Evolutionary conservation across 257 asterid genomes (phyloP).

Genomic region (Gardenia jasminoides): DNA sequence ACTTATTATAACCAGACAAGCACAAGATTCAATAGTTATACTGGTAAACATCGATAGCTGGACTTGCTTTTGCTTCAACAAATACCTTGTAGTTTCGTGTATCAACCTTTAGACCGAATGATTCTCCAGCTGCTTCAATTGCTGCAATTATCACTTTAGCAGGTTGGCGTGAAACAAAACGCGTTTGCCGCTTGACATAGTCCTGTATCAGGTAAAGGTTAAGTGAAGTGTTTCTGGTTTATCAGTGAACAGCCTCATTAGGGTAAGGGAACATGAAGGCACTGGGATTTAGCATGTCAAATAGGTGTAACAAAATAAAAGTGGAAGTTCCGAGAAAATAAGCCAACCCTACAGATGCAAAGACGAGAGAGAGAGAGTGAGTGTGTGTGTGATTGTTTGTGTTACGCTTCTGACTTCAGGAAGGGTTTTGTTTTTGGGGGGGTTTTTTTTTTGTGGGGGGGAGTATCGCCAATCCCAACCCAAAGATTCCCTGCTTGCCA

Average conservation of each 20-base stretch:
- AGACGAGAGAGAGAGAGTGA: neutral
- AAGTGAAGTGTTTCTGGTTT: neutral
- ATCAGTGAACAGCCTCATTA: neutral
- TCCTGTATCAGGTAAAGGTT: slow-evolving; percentile 48
- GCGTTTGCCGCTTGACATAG: slow-evolving; percentile 82
- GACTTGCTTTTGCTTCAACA: neutral
- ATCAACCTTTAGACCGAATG: slow-evolving; percentile 81
- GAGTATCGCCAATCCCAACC: neutral
- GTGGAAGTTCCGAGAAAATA: neutral
- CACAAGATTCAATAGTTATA: neutral
- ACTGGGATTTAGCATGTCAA: neutral
- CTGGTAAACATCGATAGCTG: neutral
- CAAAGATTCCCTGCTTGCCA: neutral
- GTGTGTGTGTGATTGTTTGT: neutral
- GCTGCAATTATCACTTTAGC: slow-evolving; percentile 66
- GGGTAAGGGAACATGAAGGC: neutral
- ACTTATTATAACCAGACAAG: neutral
- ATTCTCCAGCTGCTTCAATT: slow-evolving; percentile 72
- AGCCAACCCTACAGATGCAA: neutral
- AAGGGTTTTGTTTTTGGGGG: too few relatives aligned
- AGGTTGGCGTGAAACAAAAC: slow-evolving; percentile 88
- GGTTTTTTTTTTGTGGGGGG: too few relatives aligned
- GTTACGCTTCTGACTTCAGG: neutral
- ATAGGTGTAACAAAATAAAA: neutral
- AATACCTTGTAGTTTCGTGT: slow-evolving; percentile 78